phyloP scores from a whole-genome alignment of 768 basidiomycete genomes.

The Myochromella boudieri region DNA sequence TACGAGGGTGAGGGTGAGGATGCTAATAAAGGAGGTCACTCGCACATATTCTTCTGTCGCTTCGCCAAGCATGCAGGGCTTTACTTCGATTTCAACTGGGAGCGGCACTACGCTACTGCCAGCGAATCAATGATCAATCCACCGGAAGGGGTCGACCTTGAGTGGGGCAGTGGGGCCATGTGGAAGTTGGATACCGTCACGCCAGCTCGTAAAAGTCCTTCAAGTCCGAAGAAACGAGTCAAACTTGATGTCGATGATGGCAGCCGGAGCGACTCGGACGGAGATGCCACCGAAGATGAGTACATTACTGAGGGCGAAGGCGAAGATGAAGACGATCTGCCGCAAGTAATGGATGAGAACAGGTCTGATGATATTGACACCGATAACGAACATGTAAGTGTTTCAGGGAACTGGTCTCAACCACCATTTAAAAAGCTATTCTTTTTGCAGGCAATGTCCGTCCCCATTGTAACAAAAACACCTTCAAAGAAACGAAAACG shows the following conservation, averaged over 20 bases:
- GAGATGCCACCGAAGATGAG: slow-evolving; percentile 25
- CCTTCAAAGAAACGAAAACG: slow-evolving; percentile 52
- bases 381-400: too few species aligned
- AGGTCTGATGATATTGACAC: too few species aligned
- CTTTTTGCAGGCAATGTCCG: too few species aligned
- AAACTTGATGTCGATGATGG: slow-evolving; percentile 18
- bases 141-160: slow-evolving; percentile 19
- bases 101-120: slow-evolving; percentile 40
- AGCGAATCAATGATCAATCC: slow-evolving; percentile 32
- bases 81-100: slow-evolving; percentile 66
- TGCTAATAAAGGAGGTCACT: slow-evolving; percentile 20
- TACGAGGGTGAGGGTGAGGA: slow-evolving; percentile 19
- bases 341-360: slow-evolving; percentile 21
- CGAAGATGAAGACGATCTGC: slow-evolving; percentile 4
- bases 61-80: slow-evolving; percentile 62
- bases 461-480: too few species aligned
- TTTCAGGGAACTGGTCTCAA: too few species aligned
- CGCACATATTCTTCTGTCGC: slow-evolving; percentile 50
- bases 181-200: slow-evolving; percentile 43
- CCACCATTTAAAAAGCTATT: too few species aligned
- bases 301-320: slow-evolving; percentile 18
- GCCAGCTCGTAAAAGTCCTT: slow-evolving; percentile 8
- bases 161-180: slow-evolving; percentile 38
- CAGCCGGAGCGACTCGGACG: slow-evolving; percentile 29
- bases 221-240: slow-evolving; percentile 17